These are phyloP conservation scores for Xerocomus brunneocitrinus DNA, from an alignment of 768 basidiomycete species.

Conservation along the genomic window DNA sequence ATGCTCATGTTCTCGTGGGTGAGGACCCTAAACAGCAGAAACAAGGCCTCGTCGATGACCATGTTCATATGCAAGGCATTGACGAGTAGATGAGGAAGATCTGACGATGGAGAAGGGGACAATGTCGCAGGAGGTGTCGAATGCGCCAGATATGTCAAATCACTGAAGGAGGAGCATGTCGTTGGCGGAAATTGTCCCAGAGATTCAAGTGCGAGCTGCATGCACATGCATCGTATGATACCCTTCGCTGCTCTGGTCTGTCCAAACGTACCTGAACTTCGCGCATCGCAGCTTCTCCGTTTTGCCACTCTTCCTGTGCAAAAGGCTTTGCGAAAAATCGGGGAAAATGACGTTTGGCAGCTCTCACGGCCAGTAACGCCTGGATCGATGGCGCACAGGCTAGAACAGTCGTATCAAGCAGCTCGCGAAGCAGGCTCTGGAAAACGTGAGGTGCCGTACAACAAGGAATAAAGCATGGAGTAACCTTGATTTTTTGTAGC, in stretches of 20 bases:
- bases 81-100: slow-evolving; percentile 41
- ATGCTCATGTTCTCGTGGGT: slow-evolving; percentile 18
- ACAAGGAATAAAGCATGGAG: not conserved
- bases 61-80: slow-evolving; percentile 50
- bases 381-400: slow-evolving; percentile 37
- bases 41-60: slow-evolving; percentile 57
- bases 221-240: not conserved
- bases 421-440: slow-evolving; percentile 26
- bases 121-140: slow-evolving; percentile 14
- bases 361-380: slow-evolving; percentile 42
- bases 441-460: not conserved
- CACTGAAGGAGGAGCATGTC: slow-evolving; percentile 25
- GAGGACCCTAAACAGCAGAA: slow-evolving; percentile 42
- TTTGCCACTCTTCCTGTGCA: slow-evolving; percentile 34
- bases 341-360: slow-evolving; percentile 44
- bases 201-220: slow-evolving; percentile 30
- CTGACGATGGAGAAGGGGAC: slow-evolving; percentile 8
- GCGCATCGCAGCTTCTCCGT: slow-evolving; percentile 35
- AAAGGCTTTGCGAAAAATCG: slow-evolving; percentile 37
- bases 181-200: slow-evolving; percentile 24
- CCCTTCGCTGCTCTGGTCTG: not conserved
- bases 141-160: slow-evolving; percentile 25
- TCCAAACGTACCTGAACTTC: slow-evolving; percentile 37
- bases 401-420: slow-evolving; percentile 36
- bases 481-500: slow-evolving; percentile 20